Conservation (phyloP, 495 filamentous ascomycete species). For the Aspergillus baeticus region DNA sequence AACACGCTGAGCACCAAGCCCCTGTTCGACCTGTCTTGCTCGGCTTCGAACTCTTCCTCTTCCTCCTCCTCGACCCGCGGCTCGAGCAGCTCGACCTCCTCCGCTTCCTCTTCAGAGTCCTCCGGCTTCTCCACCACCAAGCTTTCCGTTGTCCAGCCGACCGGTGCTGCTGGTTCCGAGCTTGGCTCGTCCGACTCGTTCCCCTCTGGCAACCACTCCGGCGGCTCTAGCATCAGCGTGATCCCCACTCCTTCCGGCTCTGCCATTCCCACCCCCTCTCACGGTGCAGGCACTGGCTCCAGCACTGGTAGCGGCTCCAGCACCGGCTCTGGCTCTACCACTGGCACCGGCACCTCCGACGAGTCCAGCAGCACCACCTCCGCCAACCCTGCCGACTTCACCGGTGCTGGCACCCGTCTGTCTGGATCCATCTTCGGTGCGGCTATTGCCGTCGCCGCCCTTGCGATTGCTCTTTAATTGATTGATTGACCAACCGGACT, state of each 20-base stretch:
- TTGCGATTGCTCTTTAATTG: slow-evolving; percentile 24
- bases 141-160: slow-evolving; percentile 10
- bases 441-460: slow-evolving; percentile 31
- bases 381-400: slow-evolving; percentile 20
- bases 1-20: slow-evolving; percentile 55
- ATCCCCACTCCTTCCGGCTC: slow-evolving; percentile 32
- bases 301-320: slow-evolving; percentile 15
- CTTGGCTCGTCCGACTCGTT: slow-evolving; percentile 13
- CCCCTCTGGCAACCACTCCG: slow-evolving; percentile 17
- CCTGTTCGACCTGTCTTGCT: slow-evolving; percentile 65
- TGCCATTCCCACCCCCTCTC: slow-evolving; percentile 4
- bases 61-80: slow-evolving; percentile 20
- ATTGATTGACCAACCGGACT: slow-evolving; percentile 5
- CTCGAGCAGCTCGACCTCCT: slow-evolving; percentile 18
- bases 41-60: slow-evolving; percentile 21
- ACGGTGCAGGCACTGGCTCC: slow-evolving; percentile 14
- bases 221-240: slow-evolving; percentile 20
- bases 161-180: slow-evolving; percentile 16
- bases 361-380: slow-evolving; percentile 12
- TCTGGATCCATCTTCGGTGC: slow-evolving; percentile 34
- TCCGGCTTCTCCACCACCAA: slow-evolving; percentile 13
- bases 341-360: slow-evolving; percentile 14
- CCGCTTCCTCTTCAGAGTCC: slow-evolving; percentile 5
- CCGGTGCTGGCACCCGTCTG: slow-evolving; percentile 28
- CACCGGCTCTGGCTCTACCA: slow-evolving; percentile 19